Conservation (phyloP, 768 basidiomycete species). For the Suillus bovinus region DNA sequence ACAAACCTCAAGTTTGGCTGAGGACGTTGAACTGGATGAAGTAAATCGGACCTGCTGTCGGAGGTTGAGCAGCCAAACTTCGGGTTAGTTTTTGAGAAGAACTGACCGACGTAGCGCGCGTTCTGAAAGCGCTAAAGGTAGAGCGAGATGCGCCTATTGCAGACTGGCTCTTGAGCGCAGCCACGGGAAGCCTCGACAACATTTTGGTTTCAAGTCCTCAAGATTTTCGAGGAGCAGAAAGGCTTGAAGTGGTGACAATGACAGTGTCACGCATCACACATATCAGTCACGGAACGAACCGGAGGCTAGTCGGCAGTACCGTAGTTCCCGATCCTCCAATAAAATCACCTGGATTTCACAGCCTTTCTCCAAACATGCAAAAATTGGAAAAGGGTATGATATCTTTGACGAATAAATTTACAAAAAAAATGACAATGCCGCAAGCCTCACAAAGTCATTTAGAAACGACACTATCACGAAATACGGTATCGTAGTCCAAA, state of each 20-base stretch:
- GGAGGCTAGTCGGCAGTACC: constrained; percentile 35
- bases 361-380: background rate
- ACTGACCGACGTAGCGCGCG: constrained; percentile 55
- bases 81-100: constrained; percentile 12
- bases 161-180: constrained; percentile 62
- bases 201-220: constrained; percentile 52
- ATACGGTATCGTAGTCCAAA: constrained; percentile 1
- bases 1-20: constrained; percentile 66
- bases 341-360: constrained; percentile 3
- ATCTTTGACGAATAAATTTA: constrained; percentile 27
- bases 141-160: constrained; percentile 48
- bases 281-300: constrained; percentile 47
- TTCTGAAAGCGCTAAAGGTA: constrained; percentile 38
- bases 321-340: constrained; percentile 8
- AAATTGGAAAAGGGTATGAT: background rate
- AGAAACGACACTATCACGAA: background rate
- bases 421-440: constrained; percentile 8
- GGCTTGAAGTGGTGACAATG: constrained; percentile 33
- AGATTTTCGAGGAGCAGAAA: constrained; percentile 45
- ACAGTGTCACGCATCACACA: constrained; percentile 46
- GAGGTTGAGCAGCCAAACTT: constrained; percentile 22
- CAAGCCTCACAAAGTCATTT: constrained; percentile 6
- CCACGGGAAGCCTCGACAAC: constrained; percentile 80
- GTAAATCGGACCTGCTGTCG: constrained; percentile 65
- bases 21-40: constrained; percentile 58